Percentiles rank a stretch among this genome's conserved stretches.
Evolutionary conservation across 2,329 filamentous ascomycete genomes (phyloP).

Genomic region (Albifimbria verrucaria): DNA sequence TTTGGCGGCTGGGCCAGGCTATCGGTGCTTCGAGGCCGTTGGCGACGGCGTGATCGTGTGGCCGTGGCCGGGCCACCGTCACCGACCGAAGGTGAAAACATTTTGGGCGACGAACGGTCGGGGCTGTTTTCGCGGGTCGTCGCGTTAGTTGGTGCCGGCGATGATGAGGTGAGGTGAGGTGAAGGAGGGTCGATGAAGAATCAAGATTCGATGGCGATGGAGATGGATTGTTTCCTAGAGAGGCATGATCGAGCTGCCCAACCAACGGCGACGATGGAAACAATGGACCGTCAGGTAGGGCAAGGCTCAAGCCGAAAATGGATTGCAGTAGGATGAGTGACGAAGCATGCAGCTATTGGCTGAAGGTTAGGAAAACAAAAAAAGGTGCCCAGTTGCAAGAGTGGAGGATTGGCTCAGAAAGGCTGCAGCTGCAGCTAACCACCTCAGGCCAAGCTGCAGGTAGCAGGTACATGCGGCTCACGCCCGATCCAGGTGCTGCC

Average conservation of each 20-base stretch:
- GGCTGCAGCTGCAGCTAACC: neutral
- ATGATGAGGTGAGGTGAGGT: neutral
- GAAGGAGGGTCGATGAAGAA: neutral
- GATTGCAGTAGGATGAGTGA: conserved; percentile 13
- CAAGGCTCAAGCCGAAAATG: conserved; percentile 1
- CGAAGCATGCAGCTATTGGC: conserved; percentile 22
- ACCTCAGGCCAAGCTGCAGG: neutral
- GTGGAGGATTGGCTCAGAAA: neutral
- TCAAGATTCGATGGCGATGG: neutral
- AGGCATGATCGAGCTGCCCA: neutral
- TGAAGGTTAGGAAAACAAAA: conserved; percentile 25
- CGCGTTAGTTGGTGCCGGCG: neutral
- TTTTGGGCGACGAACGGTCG: conserved; percentile 26
- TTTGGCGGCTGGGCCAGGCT: conserved; percentile 55
- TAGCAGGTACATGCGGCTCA: no score
- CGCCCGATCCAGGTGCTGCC: no score
- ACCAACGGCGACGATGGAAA: neutral
- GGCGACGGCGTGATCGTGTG: conserved; percentile 59
- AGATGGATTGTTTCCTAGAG: neutral
- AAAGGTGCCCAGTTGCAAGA: conserved; percentile 4
- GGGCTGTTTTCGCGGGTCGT: conserved; percentile 7
- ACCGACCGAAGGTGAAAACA: conserved; percentile 58
- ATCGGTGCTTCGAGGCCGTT: conserved; percentile 56
- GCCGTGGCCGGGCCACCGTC: conserved; percentile 52
- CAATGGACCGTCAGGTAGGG: neutral